A percentile compares a stretch with the other conserved stretches of the same genome.
Conservation (phyloP, 1,139 yeast species). For the Petasospora fabianii region DNA sequence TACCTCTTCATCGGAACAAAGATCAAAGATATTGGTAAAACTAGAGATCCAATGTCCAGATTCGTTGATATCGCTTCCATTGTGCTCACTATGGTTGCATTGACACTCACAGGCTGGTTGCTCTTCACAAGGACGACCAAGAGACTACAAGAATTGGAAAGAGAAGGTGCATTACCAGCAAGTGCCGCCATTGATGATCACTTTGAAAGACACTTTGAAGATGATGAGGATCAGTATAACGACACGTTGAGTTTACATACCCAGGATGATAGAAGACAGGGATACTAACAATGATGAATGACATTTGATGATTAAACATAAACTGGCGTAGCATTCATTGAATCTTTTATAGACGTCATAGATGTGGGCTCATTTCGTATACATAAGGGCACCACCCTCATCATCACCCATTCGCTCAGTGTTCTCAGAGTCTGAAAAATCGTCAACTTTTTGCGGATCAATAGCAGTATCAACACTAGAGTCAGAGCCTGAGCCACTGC, state of each 20-base stretch:
- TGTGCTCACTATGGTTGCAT: slow-evolving; percentile 51
- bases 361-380: no score
- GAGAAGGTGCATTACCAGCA: slow-evolving; percentile 12
- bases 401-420: no score
- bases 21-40: slow-evolving; percentile 65
- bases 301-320: background rate
- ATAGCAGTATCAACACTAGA: background rate
- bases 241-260: slow-evolving; percentile 16
- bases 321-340: no score
- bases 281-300: background rate
- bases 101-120: slow-evolving; percentile 63
- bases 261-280: slow-evolving; percentile 8
- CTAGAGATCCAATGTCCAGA: slow-evolving; percentile 48
- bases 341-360: no score
- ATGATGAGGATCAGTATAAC: slow-evolving; percentile 8
- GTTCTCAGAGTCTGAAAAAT: slow-evolving; percentile 12
- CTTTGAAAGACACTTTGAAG: slow-evolving; percentile 15
- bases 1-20: slow-evolving; percentile 81
- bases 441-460: slow-evolving; percentile 23
- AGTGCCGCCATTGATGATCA: slow-evolving; percentile 10
- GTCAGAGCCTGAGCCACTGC: no score
- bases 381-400: no score
- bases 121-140: slow-evolving; percentile 55
- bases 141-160: slow-evolving; percentile 30
- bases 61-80: slow-evolving; percentile 64